Base-by-base conservation (phyloP, 441 rosid genomes). In the Viola pubescens region DNA sequence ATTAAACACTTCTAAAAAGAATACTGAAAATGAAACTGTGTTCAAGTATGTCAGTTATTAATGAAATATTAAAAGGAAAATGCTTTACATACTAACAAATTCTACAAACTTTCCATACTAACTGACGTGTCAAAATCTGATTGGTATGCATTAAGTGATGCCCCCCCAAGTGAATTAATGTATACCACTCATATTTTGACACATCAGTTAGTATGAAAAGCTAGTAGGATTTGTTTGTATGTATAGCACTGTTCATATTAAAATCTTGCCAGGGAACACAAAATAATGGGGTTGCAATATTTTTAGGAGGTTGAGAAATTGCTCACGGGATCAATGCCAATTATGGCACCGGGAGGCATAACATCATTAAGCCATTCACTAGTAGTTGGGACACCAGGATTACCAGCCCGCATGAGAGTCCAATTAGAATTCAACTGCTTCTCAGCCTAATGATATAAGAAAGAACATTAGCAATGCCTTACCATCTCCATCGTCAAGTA, bases 381-480 rank as follows among this genome's bases (percentile, higher is more conserved):
- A 12, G 89, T 65, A 6, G 89, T 75, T 3, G 89, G 96, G 58
- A 94, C 89, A 75, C 98, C 97, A 12, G 64, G 68, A 64, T 83
- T 89, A 67, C 97, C 97, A 62, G 96, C 84, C 57, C 96, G 88
- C 98, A 89, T 94, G 66, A 94, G 96, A 62, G 62, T 84, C 98
- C 98, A 94, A 71, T 79, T 73, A 56, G 97, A 66, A 66, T 65
- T 82, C 63, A 89, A 75, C 62, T 94, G 96, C 78, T 87, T 82
- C 81, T 89, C 95, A 45, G 96, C 98, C 98, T 94, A 74, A 48
- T 60, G 40, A 66, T 50, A 65, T 61, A 1, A 58, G 65, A 54
- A 64, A 62, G 57, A 61, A 56, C 60, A 34, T 19, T 49, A 43
- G 11, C 6, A 62, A 41, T 45, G 1, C 6, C 37, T 11, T 37